A percentile compares a stretch with the other conserved stretches of the same genome.
Evolutionary conservation across 306 rosid species (phyloP).

Genomic region (Luffa aegyptiaca): DNA sequence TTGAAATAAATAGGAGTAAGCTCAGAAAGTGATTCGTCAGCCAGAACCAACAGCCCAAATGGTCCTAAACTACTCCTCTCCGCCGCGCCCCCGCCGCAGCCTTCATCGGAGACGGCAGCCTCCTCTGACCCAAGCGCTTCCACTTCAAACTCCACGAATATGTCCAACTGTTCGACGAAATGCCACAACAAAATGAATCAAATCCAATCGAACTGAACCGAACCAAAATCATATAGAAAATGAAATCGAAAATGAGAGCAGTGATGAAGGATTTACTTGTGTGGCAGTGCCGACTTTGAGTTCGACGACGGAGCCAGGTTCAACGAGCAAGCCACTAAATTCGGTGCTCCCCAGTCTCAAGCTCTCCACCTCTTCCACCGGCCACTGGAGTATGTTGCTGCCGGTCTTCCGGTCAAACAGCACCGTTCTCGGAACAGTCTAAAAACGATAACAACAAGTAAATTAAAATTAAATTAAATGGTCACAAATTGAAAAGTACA

Average conservation of each 20-base stretch:
- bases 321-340: constrained; percentile 35
- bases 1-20: constrained; percentile 61
- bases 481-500: background rate
- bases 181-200: background rate
- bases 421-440: constrained; percentile 75
- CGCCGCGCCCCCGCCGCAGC: constrained; percentile 56
- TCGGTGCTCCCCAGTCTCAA: constrained; percentile 39
- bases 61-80: constrained; percentile 63
- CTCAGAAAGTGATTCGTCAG: constrained; percentile 65
- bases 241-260: background rate
- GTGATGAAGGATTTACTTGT: constrained; percentile 33
- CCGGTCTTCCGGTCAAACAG: constrained; percentile 57
- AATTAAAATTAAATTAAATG: background rate
- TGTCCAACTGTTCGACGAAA: constrained; percentile 44
- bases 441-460: background rate
- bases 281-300: constrained; percentile 53
- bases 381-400: constrained; percentile 62
- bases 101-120: constrained; percentile 11
- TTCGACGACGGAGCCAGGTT: constrained; percentile 55
- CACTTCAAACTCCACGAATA: constrained; percentile 57
- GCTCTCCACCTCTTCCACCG: constrained; percentile 71
- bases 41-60: constrained; percentile 65
- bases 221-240: background rate
- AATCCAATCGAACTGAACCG: background rate
- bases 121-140: constrained; percentile 18